These are phyloP conservation scores for Wickerhamiella spandovensis DNA, from an alignment of 805 yeast genomes.

Conservation along the genomic window DNA sequence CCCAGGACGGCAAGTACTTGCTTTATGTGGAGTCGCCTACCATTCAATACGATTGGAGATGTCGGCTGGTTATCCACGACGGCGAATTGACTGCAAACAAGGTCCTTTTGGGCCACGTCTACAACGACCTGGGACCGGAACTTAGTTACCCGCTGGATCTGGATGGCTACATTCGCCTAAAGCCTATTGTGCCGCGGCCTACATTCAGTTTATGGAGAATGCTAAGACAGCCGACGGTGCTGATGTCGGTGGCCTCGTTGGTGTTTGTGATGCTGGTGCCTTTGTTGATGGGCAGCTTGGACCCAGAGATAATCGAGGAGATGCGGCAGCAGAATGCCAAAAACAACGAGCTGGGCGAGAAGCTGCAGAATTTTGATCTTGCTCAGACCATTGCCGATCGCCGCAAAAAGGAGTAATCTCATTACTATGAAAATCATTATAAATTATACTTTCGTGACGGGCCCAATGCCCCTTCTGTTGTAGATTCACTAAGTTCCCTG, in stretches of 20 bases:
- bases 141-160: conserved; percentile 23
- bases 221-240: conserved; percentile 26
- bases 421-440: neutral
- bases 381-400: conserved; percentile 22
- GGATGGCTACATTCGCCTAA: conserved; percentile 7
- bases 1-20: conserved; percentile 8
- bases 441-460: neutral
- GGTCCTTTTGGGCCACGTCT: conserved; percentile 20
- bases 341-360: conserved; percentile 10
- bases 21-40: conserved; percentile 13
- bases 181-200: conserved; percentile 16
- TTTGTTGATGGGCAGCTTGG: conserved; percentile 20
- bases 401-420: neutral
- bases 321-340: conserved; percentile 19
- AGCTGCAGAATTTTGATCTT: conserved; percentile 20
- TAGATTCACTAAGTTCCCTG: neutral
- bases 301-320: conserved; percentile 25
- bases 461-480: conserved; percentile 1
- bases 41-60: conserved; percentile 6
- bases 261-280: conserved; percentile 25
- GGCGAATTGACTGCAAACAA: conserved; percentile 19
- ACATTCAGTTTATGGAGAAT: conserved; percentile 21
- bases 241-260: conserved; percentile 22
- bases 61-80: conserved; percentile 12
- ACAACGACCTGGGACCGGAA: conserved; percentile 20